Evolutionary conservation across 192 early-diverging fungal species (phyloP).

Genomic region (Thamnidium elegans): DNA sequence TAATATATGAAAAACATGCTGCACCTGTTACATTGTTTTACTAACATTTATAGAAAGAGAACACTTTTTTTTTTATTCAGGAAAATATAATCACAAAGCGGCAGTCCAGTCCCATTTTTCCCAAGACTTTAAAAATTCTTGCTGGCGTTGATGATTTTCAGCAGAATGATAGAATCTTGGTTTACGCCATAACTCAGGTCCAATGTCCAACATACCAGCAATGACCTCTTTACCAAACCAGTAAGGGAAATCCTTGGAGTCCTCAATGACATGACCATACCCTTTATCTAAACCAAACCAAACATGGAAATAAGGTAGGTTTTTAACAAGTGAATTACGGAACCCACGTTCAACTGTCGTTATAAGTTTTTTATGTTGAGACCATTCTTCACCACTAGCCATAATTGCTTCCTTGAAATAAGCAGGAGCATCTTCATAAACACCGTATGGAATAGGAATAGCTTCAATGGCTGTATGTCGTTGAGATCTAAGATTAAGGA

Average conservation of each 20-base stretch:
- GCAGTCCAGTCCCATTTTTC: constrained; percentile 84
- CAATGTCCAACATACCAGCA: constrained; percentile 78
- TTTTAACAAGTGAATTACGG: constrained; percentile 63
- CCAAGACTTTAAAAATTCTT: constrained; percentile 65
- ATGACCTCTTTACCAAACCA: constrained; percentile 89
- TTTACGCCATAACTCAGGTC: constrained; percentile 69
- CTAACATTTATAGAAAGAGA: too few species aligned
- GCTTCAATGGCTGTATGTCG: constrained; percentile 90
- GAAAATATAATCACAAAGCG: constrained; percentile 41
- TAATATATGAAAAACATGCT: too few species aligned
- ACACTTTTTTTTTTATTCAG: too few species aligned
- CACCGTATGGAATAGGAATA: constrained; percentile 81
- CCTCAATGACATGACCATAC: constrained; percentile 95
- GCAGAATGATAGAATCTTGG: constrained; percentile 53
- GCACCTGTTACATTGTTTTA: too few species aligned
- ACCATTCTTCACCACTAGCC: constrained; percentile 82
- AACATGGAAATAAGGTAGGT: constrained; percentile 95
- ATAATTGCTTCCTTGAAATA: constrained; percentile 89
- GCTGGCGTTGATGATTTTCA: constrained; percentile 50
- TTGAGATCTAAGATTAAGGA: constrained; percentile 69
- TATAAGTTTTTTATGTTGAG: constrained; percentile 77
- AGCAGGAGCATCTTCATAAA: constrained; percentile 71
- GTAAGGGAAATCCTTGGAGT: constrained; percentile 68
- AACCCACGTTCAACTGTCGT: constrained; percentile 72
- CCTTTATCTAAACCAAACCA: constrained; percentile 91